These are phyloP conservation scores for Lipomyces yarrowii DNA, from an alignment of 1,139 yeast species.

Conservation along the genomic window DNA sequence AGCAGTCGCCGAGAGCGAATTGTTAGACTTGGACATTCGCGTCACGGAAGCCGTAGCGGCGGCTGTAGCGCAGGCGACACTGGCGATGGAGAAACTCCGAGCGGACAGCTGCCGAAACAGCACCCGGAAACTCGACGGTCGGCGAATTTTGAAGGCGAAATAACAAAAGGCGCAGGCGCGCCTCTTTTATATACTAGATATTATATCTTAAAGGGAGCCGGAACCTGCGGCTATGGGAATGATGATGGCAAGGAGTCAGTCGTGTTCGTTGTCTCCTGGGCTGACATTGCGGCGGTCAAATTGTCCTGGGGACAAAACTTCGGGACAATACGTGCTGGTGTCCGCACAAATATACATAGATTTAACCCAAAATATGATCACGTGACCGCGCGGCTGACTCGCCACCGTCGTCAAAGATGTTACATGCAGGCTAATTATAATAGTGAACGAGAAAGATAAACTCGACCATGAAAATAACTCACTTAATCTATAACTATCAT, in stretches of 20 bases:
- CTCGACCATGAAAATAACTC: no score
- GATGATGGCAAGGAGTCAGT: neutral
- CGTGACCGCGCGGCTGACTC: neutral
- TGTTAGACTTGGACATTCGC: neutral
- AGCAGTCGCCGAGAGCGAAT: neutral
- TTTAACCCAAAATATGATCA: neutral
- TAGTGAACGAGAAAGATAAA: no score
- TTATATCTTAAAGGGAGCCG: neutral
- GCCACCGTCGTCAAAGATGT: neutral
- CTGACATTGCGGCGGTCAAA: neutral
- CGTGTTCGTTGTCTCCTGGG: neutral
- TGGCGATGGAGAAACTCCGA: constrained; percentile 5
- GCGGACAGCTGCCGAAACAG: constrained; percentile 8
- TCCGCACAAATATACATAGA: neutral
- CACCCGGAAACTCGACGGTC: constrained; percentile 1
- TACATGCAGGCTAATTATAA: no score
- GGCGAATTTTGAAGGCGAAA: neutral
- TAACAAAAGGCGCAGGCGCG: neutral
- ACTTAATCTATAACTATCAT: no score
- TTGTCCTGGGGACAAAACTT: neutral
- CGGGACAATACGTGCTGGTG: neutral
- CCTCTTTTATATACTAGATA: neutral
- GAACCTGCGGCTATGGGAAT: neutral
- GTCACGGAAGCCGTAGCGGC: neutral
- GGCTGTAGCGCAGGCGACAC: constrained; percentile 1